Conservation (phyloP, 805 yeast species). For the Candida railenensis region DNA sequence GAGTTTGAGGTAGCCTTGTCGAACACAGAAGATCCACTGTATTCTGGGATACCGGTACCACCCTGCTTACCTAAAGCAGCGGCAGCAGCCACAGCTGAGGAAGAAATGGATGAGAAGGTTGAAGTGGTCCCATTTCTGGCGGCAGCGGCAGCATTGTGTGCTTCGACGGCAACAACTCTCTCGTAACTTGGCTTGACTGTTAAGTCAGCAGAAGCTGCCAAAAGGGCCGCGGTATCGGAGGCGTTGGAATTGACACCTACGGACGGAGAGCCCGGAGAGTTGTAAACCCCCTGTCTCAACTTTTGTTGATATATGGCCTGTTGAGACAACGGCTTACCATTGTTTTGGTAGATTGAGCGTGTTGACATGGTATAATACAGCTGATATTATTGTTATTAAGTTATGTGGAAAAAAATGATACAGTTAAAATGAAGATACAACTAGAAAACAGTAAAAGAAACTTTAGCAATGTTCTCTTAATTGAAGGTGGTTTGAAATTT, state of each 20-base stretch:
- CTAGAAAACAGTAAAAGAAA: too few species aligned
- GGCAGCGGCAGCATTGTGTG: constrained; percentile 62
- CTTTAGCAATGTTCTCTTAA: too few species aligned
- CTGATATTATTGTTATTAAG: neutral
- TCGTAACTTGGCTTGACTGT: constrained; percentile 62
- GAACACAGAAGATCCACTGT: constrained; percentile 29
- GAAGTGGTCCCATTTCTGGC: constrained; percentile 43
- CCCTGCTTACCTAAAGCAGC: constrained; percentile 26
- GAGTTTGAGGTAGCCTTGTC: constrained; percentile 39
- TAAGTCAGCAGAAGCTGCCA: constrained; percentile 67
- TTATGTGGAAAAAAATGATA: too few species aligned
- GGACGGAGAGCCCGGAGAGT: constrained; percentile 46
- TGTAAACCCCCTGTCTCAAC: constrained; percentile 63
- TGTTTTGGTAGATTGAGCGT: constrained; percentile 56
- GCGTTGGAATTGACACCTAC: constrained; percentile 70
- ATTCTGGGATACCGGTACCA: constrained; percentile 31
- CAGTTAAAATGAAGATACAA: too few species aligned
- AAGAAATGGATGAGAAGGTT: constrained; percentile 48
- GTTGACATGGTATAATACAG: constrained; percentile 23
- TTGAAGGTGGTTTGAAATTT: too few species aligned
- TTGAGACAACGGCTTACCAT: constrained; percentile 69
- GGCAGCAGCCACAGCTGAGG: constrained; percentile 51
- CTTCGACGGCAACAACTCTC: constrained; percentile 57
- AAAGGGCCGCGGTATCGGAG: constrained; percentile 72
- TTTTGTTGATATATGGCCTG: constrained; percentile 77